Percentiles rank a stretch among this genome's conserved stretches.
phyloP scores from a whole-genome alignment of 257 asterid genomes.

The Nicotiana otophora region DNA sequence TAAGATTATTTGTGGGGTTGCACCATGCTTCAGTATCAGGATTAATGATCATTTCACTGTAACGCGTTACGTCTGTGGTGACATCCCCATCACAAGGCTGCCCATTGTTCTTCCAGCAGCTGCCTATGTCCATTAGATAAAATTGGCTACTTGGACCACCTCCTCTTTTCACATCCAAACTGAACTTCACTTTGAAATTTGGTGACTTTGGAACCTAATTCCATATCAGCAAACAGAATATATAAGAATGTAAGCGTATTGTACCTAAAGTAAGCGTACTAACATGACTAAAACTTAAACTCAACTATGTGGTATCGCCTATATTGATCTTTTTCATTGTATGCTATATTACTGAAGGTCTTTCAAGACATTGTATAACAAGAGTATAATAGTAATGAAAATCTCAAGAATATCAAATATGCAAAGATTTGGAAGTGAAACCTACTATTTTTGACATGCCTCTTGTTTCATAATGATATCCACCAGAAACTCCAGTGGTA shows the following conservation, averaged over 20 bases:
- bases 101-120: conserved; percentile 93
- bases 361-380: background rate
- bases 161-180: conserved; percentile 53
- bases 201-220: conserved; percentile 75
- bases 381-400: background rate
- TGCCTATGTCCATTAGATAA: conserved; percentile 77
- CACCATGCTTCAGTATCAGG: conserved; percentile 69
- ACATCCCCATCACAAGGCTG: conserved; percentile 62
- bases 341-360: background rate
- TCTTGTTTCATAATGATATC: conserved; percentile 70
- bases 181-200: conserved; percentile 61
- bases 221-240: conserved; percentile 1
- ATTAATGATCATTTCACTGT: conserved; percentile 75
- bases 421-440: background rate
- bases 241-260: background rate
- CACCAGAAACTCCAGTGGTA: conserved; percentile 68
- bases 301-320: background rate
- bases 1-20: conserved; percentile 19
- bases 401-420: background rate
- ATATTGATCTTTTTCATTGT: background rate
- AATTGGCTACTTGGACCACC: conserved; percentile 77
- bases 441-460: conserved; percentile 77
- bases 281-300: background rate
- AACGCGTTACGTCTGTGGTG: conserved; percentile 66
- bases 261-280: no score